Percentiles rank a stretch among this genome's conserved stretches.
phyloP scores from a whole-genome alignment of 1,284 basidiomycete species.

The Leccinum proximum region DNA sequence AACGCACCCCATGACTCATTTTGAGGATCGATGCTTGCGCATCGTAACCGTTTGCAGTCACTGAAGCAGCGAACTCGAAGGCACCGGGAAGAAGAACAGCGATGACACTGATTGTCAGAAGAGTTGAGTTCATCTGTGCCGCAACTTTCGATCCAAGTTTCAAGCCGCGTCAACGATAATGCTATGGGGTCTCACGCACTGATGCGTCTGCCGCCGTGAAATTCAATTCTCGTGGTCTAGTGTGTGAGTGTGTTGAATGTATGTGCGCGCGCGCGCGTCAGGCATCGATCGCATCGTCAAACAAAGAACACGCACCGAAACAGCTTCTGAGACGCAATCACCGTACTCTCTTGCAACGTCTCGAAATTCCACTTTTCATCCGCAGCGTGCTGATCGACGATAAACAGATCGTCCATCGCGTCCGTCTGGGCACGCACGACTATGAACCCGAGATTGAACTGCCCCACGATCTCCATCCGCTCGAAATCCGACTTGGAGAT shows the following conservation, averaged over 20 bases:
- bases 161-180: conserved; percentile 4
- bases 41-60: conserved; percentile 29
- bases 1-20: conserved; percentile 76
- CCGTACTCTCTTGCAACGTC: conserved; percentile 84
- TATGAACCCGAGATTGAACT: conserved; percentile 98
- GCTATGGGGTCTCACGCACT: conserved; percentile 39
- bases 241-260: not conserved
- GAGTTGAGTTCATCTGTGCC: conserved; percentile 76
- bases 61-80: conserved; percentile 43
- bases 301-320: conserved; percentile 54
- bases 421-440: conserved; percentile 45
- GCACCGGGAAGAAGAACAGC: conserved; percentile 80
- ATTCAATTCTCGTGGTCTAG: conserved; percentile 76
- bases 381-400: conserved; percentile 87
- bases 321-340: conserved; percentile 84
- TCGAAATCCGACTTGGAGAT: conserved; percentile 90
- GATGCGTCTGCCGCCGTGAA: conserved; percentile 83
- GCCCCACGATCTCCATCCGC: conserved; percentile 85
- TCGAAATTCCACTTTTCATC: conserved; percentile 99
- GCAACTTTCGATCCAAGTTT: conserved; percentile 46
- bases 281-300: not conserved
- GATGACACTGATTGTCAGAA: conserved; percentile 77
- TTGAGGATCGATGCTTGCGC: conserved; percentile 52
- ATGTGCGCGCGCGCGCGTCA: not conserved
- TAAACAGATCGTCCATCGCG: conserved; percentile 84